Evolutionary conservation across 345 rosid genomes (phyloP).

Genomic region (Melaleuca quinquenervia): DNA sequence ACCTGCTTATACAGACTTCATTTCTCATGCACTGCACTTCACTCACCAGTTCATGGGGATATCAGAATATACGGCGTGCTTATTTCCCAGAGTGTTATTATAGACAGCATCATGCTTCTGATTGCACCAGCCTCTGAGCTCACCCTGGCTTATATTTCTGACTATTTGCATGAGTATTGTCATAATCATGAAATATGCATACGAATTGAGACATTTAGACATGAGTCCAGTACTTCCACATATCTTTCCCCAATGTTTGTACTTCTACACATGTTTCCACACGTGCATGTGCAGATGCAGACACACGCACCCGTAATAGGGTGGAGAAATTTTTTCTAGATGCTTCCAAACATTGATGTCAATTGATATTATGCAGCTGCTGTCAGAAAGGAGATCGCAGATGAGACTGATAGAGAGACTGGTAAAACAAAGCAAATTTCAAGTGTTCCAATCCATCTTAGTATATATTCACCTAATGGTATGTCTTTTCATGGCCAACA

Average conservation of each 20-base stretch:
- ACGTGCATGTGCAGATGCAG: background rate
- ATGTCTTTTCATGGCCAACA: background rate
- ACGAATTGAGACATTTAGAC: background rate
- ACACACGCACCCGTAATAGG: background rate
- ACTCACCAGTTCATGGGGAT: background rate
- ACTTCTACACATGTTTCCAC: background rate
- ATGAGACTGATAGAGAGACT: slow-evolving; percentile 98
- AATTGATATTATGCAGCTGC: slow-evolving; percentile 43
- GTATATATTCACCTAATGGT: slow-evolving; percentile 93
- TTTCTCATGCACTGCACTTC: background rate
- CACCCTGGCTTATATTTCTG: background rate
- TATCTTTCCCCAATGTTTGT: background rate
- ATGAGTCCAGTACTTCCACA: background rate
- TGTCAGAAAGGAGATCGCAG: slow-evolving; percentile 97
- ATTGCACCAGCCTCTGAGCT: background rate
- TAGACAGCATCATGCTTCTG: background rate
- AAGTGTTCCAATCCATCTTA: slow-evolving; percentile 94
- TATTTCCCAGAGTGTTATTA: background rate
- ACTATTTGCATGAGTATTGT: background rate
- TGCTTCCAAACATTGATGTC: background rate
- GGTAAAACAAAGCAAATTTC: slow-evolving; percentile 86
- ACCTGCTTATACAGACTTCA: background rate
- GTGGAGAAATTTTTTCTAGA: background rate
- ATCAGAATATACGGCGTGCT: background rate
- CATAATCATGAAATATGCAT: background rate